Base-by-base conservation (phyloP, 345 rosid genomes). In the Salix suchowensis region DNA sequence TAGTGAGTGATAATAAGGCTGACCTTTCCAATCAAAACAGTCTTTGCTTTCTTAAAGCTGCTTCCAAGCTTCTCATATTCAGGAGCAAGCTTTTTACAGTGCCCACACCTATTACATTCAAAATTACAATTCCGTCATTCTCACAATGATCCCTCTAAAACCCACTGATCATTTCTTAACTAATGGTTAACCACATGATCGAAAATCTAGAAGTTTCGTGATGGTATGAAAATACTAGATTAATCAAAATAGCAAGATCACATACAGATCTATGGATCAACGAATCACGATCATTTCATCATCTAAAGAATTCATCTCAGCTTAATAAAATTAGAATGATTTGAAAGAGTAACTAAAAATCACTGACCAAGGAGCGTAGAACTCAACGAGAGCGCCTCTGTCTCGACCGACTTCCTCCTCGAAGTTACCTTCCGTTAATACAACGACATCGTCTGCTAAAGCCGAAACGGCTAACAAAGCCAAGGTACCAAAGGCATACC, bases 11-110 rank as follows among this genome's bases (percentile, higher is more conserved):
- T 24, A 11, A 67, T 36, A n/a, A 64, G 71, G 84, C 64, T 61
- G 54, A 91, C 99, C 97, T 96, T 96, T 74, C 94, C 99, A 69
- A 96, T 96, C 88, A 96, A 81, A 70, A 94, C 81, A 60, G 97
- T 89, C 74, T 92, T 92, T 8, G 94, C 91, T 80, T 92, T 96
- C 89, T 87, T 91, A 83, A 94, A 96, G 88, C 97, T 96, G 52
- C 91, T 74, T 9, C 93, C 98, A 28, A 96, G 97, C 86, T 90
- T 92, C 85, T 94, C 99, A 52, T 88, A 94, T 74, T 96, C 98
- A 1, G 99, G 97, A 83, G 97, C 97, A 42, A 96, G 96, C 90
- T 96, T 96, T 88, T 96, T 92, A 87, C 99, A 94, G 86, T 96
- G 99, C 0, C 99, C 99, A 83, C 98, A 96, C 99, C 99, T 96